phyloP scores from a whole-genome alignment of 1,284 basidiomycete genomes.

The Athelia sp. region DNA sequence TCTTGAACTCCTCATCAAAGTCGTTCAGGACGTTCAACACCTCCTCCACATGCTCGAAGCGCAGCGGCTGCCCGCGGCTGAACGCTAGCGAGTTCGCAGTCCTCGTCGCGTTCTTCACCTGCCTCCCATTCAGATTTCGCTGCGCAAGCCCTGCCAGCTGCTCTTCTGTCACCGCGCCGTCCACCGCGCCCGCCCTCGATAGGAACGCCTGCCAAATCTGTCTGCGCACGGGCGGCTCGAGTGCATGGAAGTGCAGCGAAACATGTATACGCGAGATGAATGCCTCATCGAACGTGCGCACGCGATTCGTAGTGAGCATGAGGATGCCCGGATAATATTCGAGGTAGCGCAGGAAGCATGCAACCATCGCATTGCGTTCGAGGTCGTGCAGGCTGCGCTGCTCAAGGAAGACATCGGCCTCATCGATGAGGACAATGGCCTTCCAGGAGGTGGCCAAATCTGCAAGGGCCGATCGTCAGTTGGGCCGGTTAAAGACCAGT shows the following conservation, averaged over 20 bases:
- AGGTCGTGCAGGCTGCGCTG: slow-evolving; percentile 57
- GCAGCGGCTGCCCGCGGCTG: slow-evolving; percentile 38
- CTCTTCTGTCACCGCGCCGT: slow-evolving; percentile 25
- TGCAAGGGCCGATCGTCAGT: neutral
- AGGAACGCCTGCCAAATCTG: slow-evolving; percentile 58
- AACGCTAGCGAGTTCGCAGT: slow-evolving; percentile 55
- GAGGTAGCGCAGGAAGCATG: slow-evolving; percentile 56
- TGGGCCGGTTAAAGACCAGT: too few relatives aligned
- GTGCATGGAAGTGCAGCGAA: slow-evolving; percentile 53
- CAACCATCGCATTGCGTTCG: slow-evolving; percentile 60
- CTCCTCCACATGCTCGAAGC: slow-evolving; percentile 43
- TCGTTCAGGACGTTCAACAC: slow-evolving; percentile 58
- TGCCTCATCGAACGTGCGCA: slow-evolving; percentile 60
- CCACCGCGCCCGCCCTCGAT: slow-evolving; percentile 33
- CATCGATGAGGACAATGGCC: slow-evolving; percentile 59
- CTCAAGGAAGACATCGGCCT: slow-evolving; percentile 61
- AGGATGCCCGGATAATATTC: slow-evolving; percentile 64
- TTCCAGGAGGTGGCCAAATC: slow-evolving; percentile 57
- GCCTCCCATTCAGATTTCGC: slow-evolving; percentile 51
- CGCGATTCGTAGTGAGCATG: slow-evolving; percentile 64
- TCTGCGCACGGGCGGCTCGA: slow-evolving; percentile 39
- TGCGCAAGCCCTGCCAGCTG: slow-evolving; percentile 39
- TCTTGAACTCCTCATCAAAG: slow-evolving; percentile 47
- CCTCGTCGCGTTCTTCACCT: slow-evolving; percentile 63
- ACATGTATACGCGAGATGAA: slow-evolving; percentile 66